Conservation (phyloP, 306 rosid species). For the Cucurbita moschata region DNA sequence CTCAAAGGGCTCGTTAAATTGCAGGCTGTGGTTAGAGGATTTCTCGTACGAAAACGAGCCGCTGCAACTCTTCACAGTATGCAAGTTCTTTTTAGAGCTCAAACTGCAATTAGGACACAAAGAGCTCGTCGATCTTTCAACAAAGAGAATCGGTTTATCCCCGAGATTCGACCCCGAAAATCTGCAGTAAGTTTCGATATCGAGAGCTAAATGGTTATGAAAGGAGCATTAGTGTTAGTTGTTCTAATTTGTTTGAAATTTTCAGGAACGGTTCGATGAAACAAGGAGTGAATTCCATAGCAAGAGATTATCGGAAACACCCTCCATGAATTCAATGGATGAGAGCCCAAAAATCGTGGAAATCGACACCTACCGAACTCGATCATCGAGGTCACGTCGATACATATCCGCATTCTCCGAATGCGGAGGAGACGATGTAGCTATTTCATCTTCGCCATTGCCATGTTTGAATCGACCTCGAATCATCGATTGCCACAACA, state of each 20-base stretch:
- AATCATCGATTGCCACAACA: slow-evolving; percentile 23
- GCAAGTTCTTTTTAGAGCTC: slow-evolving; percentile 95
- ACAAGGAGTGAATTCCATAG: slow-evolving; percentile 66
- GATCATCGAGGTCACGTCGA: slow-evolving; percentile 63
- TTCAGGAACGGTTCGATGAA: slow-evolving; percentile 65
- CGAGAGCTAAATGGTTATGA: neutral
- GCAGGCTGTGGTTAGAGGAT: slow-evolving; percentile 90
- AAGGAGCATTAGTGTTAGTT: neutral
- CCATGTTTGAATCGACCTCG: slow-evolving; percentile 34
- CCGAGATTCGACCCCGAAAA: slow-evolving; percentile 46
- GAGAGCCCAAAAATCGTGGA: slow-evolving; percentile 84
- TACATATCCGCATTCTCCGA: slow-evolving; percentile 43
- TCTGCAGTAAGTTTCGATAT: slow-evolving; percentile 30
- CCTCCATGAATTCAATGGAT: slow-evolving; percentile 37
- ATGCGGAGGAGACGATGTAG: slow-evolving; percentile 33
- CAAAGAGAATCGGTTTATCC: slow-evolving; percentile 41
- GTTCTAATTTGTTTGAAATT: neutral
- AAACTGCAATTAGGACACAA: slow-evolving; percentile 46
- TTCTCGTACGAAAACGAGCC: slow-evolving; percentile 73
- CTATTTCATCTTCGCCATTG: slow-evolving; percentile 45
- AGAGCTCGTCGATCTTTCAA: slow-evolving; percentile 80
- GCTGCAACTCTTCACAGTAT: slow-evolving; percentile 86
- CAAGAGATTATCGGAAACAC: slow-evolving; percentile 53
- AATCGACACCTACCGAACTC: slow-evolving; percentile 71
- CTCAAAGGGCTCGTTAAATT: slow-evolving; percentile 79